Conservation (phyloP, 176 grass and related monocot species). For the Carex kokanica region DNA sequence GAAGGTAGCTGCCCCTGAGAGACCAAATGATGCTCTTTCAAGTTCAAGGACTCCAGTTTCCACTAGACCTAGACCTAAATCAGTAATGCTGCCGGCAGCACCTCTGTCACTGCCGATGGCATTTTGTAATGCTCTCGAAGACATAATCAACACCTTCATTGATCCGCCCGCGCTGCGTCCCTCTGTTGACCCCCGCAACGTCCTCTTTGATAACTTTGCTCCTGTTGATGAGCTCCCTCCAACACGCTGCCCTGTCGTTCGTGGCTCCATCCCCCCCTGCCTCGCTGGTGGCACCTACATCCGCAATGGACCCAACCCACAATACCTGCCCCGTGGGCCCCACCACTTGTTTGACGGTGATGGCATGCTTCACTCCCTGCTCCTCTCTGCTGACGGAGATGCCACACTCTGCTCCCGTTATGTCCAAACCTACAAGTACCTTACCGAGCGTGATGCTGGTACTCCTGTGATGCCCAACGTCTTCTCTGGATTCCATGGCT, state of each 20-base stretch:
- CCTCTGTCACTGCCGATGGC: conserved; percentile 38
- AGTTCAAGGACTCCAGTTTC: background rate
- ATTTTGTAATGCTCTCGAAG: conserved; percentile 80
- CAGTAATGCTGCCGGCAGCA: background rate
- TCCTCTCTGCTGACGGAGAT: conserved; percentile 35
- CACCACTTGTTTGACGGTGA: conserved; percentile 94
- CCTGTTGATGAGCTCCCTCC: conserved; percentile 84
- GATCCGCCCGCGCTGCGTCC: conserved; percentile 68
- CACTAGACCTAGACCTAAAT: background rate
- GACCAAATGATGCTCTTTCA: background rate
- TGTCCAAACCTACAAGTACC: conserved; percentile 92
- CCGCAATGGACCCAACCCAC: conserved; percentile 93
- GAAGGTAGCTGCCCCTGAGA: background rate
- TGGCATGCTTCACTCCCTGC: conserved; percentile 92
- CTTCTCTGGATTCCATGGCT: conserved; percentile 76
- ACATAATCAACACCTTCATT: conserved; percentile 80
- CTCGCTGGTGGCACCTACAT: conserved; percentile 86
- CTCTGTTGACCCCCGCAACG: conserved; percentile 66
- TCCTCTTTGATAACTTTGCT: conserved; percentile 68
- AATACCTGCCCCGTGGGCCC: conserved; percentile 70
- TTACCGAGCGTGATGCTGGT: conserved; percentile 58
- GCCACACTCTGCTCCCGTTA: conserved; percentile 82
- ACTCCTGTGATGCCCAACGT: conserved; percentile 63
- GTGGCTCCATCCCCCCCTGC: conserved; percentile 73
- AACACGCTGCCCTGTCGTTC: conserved; percentile 54